phyloP scores from a whole-genome alignment of 225 moss, liverwort and hornwort species.

The Climacium dendroides region DNA sequence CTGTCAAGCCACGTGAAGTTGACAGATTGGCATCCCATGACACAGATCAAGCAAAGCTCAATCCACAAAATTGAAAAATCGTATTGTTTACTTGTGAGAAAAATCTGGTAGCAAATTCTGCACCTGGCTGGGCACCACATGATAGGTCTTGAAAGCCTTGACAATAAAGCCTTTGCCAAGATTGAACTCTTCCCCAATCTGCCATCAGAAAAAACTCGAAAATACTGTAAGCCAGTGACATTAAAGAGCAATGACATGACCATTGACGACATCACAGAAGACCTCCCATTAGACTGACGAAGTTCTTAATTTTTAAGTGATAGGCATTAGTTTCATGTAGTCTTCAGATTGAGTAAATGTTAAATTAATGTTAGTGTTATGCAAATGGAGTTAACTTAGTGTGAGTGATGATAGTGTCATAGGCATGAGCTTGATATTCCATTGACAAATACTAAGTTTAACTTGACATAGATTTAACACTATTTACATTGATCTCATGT shows the following conservation, averaged over 20 bases:
- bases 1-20: conserved; percentile 18
- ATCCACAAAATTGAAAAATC: neutral
- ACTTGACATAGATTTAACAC: neutral
- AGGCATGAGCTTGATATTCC: neutral
- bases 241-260: neutral
- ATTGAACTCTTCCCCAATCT: conserved; percentile 86
- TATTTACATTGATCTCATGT: neutral
- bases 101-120: neutral
- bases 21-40: neutral
- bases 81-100: neutral
- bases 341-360: neutral
- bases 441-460: neutral
- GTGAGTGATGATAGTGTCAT: neutral
- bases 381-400: neutral
- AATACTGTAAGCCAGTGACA: neutral
- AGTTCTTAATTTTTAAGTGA: neutral
- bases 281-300: neutral
- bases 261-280: neutral
- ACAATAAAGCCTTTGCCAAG: conserved; percentile 74
- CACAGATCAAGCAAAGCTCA: neutral
- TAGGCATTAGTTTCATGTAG: neutral
- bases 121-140: conserved; percentile 93
- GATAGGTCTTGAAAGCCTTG: conserved; percentile 85
- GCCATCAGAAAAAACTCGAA: neutral
- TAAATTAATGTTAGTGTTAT: neutral